Evolutionary conservation across 2,329 filamentous ascomycete species (phyloP).

Genomic region (Diaporthe capsici): DNA sequence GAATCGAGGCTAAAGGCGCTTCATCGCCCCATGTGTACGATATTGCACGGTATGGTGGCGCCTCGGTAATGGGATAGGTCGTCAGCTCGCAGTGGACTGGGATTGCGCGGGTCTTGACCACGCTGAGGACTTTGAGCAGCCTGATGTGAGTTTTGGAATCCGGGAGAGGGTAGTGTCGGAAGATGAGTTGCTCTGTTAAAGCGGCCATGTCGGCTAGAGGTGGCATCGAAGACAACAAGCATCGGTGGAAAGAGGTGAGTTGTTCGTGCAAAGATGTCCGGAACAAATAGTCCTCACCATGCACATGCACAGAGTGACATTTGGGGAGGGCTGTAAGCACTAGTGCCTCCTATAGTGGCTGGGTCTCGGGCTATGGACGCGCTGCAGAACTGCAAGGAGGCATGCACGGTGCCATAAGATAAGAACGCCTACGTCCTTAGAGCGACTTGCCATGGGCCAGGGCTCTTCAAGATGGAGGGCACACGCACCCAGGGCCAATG

Average conservation of each 20-base stretch:
- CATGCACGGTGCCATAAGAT: not conserved
- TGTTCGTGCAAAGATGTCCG: not conserved
- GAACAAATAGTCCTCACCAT: not conserved
- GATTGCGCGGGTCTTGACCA: not conserved
- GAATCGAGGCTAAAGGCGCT: not conserved
- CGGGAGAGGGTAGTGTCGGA: not conserved
- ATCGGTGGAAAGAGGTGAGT: not conserved
- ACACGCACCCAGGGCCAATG: not conserved
- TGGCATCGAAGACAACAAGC: not conserved
- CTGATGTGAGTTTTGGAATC: conserved; percentile 4
- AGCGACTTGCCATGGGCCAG: no score
- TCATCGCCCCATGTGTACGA: not conserved
- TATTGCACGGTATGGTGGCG: not conserved
- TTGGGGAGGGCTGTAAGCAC: not conserved
- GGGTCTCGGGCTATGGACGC: no score
- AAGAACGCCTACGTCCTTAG: not conserved
- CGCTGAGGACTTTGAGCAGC: not conserved
- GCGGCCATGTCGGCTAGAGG: not conserved
- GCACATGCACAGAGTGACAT: not conserved
- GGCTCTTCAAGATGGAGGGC: not conserved
- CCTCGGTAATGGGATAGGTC: not conserved
- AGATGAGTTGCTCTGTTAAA: not conserved
- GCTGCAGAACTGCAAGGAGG: not conserved
- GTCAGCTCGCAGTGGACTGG: not conserved
- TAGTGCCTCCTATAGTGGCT: not conserved